Evolutionary conservation across 805 yeast genomes (phyloP).

Genomic region (Ogataea allantospora): DNA sequence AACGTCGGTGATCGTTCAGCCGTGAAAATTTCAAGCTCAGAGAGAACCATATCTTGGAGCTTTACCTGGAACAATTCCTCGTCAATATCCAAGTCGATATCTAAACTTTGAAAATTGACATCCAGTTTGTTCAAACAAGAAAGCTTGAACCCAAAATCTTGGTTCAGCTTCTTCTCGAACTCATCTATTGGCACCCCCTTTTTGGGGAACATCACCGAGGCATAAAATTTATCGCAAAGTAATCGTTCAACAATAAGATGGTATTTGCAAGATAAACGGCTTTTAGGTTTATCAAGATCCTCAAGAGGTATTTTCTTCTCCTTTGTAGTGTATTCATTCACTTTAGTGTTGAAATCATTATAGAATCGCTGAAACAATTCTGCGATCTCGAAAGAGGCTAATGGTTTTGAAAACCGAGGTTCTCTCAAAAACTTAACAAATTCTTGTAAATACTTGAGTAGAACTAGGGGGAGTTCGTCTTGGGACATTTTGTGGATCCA

Average conservation of each 20-base stretch:
- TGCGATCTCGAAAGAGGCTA: conserved; percentile 35
- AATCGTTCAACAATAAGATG: conserved; percentile 33
- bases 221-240: conserved; percentile 34
- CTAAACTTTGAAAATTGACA: conserved; percentile 28
- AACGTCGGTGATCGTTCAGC: conserved; percentile 36
- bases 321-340: conserved; percentile 19
- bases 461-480: conserved; percentile 29
- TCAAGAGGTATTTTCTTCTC: conserved; percentile 24
- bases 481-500: conserved; percentile 16
- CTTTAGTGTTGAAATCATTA: conserved; percentile 25
- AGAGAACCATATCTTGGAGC: conserved; percentile 26
- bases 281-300: conserved; percentile 21
- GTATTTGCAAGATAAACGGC: conserved; percentile 23
- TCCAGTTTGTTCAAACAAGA: conserved; percentile 25
- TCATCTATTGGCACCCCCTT: conserved; percentile 32
- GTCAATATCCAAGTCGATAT: conserved; percentile 31
- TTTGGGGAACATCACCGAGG: conserved; percentile 34
- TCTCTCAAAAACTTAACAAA: conserved; percentile 34
- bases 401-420: conserved; percentile 36
- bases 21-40: conserved; percentile 33
- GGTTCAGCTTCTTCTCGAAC: conserved; percentile 28
- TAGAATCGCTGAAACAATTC: conserved; percentile 36
- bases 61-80: conserved; percentile 21
- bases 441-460: conserved; percentile 25
- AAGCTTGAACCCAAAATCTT: conserved; percentile 29